A percentile compares a stretch with the other conserved stretches of the same genome.
Conservation (phyloP, 257 asterid genomes). For the Lycium ferocissimum region DNA sequence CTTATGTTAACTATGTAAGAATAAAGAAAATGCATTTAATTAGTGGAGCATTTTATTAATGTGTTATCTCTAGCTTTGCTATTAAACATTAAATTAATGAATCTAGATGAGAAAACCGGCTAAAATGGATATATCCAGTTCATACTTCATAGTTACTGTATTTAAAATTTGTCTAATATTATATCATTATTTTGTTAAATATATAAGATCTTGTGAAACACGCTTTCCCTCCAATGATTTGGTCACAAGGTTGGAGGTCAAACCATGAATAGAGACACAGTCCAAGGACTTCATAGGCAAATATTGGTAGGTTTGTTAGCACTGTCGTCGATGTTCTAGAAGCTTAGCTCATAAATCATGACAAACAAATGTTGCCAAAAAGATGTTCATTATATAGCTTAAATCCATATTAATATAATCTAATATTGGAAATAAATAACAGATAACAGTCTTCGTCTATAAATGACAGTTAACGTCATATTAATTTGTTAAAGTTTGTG, state of each 20-base stretch:
- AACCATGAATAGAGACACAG: slow-evolving; percentile 28
- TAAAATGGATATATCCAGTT: background rate
- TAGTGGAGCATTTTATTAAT: background rate
- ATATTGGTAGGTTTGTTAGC: slow-evolving; percentile 43
- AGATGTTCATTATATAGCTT: background rate
- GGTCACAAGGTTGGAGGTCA: slow-evolving; percentile 38
- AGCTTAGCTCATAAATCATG: slow-evolving; percentile 17
- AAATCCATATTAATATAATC: background rate
- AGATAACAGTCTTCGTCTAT: background rate
- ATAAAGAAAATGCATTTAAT: background rate
- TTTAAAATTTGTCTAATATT: background rate
- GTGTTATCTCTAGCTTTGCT: background rate
- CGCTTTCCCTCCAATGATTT: slow-evolving; percentile 40
- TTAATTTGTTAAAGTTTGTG: background rate
- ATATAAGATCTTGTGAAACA: background rate
- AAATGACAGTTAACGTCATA: background rate
- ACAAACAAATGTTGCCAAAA: background rate
- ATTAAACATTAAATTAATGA: background rate
- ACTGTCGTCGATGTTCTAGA: slow-evolving; percentile 43
- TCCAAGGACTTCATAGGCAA: slow-evolving; percentile 31
- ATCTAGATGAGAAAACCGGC: background rate
- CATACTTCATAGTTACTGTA: background rate
- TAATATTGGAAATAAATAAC: slow-evolving; percentile 21
- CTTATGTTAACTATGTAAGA: background rate
- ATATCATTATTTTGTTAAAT: background rate